Evolutionary conservation across 2,329 filamentous ascomycete species (phyloP), one percentile per base, ranked within the genome.

Genomic region (Colletotrichum salicis): DNA sequence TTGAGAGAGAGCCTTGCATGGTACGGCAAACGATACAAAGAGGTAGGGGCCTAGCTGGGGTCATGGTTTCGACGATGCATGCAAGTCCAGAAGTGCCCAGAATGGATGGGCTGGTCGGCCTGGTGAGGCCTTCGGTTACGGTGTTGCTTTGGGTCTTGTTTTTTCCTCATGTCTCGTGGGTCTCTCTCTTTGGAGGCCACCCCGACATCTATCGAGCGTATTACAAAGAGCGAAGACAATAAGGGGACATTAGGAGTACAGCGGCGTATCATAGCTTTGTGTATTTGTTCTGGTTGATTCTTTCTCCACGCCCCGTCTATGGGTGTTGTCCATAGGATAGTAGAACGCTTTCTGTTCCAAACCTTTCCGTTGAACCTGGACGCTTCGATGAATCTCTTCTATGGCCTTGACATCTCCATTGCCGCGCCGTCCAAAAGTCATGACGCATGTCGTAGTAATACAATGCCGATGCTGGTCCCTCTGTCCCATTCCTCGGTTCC

Each of bases 201-300:
- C 59, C 65, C 59, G 29, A 70, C 66, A 64, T 72, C 56, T 52
- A 67, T 67, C 63, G 51, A 71, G 70, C 70, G 70, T 70, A 72
- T 70, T 71, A 73, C 67, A 72, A 67, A 71, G 59, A 72, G 67
- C 73, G 69, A 73, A 76, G 72, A 77, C 67, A 69, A 67, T 67
- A 62, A 65, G 58, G 67, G 70, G 72, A 72, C 73, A 71, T 70
- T 64, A 68, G 76, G 77, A 76, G 75, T 77, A 74, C 64, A 55
- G 72, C 58, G 76, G 76, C 75, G 76, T 75, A 76, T 77, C 72
- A 72, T 77, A 61, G 70, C 75, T 67, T 70, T 70, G 76, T 73
- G 71, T 73, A 74, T 75, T 72, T 76, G 65, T 70, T 71, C 51
- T 54, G 55, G 41, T 60, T 71, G 55, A 48, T 71, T 67, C 61